These are phyloP conservation scores for Polychaeton citri DNA, from an alignment of 2,329 filamentous ascomycete genomes.

Conservation along the genomic window DNA sequence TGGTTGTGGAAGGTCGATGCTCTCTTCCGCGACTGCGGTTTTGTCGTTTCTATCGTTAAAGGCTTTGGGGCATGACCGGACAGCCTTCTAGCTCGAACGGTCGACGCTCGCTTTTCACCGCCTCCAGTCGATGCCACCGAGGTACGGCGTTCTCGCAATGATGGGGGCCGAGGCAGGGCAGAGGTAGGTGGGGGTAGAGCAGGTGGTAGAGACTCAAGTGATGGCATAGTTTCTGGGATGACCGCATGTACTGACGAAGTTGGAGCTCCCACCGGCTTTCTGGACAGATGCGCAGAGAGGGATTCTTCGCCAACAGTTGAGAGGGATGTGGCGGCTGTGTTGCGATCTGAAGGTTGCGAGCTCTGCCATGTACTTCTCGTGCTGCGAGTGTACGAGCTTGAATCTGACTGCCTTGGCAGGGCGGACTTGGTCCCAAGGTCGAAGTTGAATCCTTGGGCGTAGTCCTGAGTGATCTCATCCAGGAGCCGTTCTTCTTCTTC, in stretches of 20 bases:
- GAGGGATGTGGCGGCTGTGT: slow-evolving; percentile 52
- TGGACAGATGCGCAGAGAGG: slow-evolving; percentile 23
- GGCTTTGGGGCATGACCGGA: slow-evolving; percentile 71
- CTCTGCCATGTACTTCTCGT: slow-evolving; percentile 54
- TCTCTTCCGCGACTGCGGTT: slow-evolving; percentile 17
- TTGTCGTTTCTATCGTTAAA: slow-evolving; percentile 72
- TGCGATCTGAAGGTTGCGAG: slow-evolving; percentile 34
- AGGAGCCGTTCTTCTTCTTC: slow-evolving; percentile 43
- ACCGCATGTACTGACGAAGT: neutral
- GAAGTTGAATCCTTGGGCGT: slow-evolving; percentile 66
- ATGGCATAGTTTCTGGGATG: slow-evolving; percentile 4
- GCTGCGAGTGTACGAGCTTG: slow-evolving; percentile 61
- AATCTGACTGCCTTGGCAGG: slow-evolving; percentile 66
- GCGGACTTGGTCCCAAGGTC: slow-evolving; percentile 54
- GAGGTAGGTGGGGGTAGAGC: slow-evolving; percentile 17
- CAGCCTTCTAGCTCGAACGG: slow-evolving; percentile 52
- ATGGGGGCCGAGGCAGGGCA: slow-evolving; percentile 11
- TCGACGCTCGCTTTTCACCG: slow-evolving; percentile 4
- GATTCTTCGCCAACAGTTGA: slow-evolving; percentile 59
- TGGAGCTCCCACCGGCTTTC: slow-evolving; percentile 21
- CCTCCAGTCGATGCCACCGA: neutral
- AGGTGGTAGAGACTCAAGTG: slow-evolving; percentile 13
- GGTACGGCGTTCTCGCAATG: neutral
- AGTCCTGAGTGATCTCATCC: slow-evolving; percentile 78
- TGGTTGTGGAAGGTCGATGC: slow-evolving; percentile 19